A percentile compares a stretch with the other conserved stretches of the same genome.
These are phyloP conservation scores for Penicillium crystallinum DNA, from an alignment of 495 filamentous ascomycete species.

Conservation along the genomic window DNA sequence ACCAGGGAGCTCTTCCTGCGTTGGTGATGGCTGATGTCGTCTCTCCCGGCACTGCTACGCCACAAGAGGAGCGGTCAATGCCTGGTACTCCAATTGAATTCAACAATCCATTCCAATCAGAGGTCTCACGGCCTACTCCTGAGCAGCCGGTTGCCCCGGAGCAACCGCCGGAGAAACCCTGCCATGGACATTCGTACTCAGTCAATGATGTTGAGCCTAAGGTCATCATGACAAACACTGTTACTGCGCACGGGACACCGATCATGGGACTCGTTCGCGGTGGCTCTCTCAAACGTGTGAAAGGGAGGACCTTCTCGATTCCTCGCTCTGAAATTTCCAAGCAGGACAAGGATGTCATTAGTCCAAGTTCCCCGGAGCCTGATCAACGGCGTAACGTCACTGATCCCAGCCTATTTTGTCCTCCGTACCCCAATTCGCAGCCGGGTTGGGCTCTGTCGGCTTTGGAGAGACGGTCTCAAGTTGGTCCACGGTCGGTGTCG, in stretches of 20 bases:
- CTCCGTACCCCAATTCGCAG: slow-evolving; percentile 24
- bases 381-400: slow-evolving; percentile 39
- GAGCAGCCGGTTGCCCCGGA: neutral
- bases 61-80: slow-evolving; percentile 4
- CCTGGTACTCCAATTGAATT: slow-evolving; percentile 26
- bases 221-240: slow-evolving; percentile 20
- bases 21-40: slow-evolving; percentile 39
- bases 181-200: slow-evolving; percentile 19
- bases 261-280: slow-evolving; percentile 20
- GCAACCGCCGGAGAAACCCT: slow-evolving; percentile 4
- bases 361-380: slow-evolving; percentile 17
- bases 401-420: slow-evolving; percentile 35
- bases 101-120: slow-evolving; percentile 31
- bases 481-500: slow-evolving; percentile 22
- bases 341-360: slow-evolving; percentile 16
- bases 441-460: slow-evolving; percentile 10
- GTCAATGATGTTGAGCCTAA: slow-evolving; percentile 25
- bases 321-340: slow-evolving; percentile 22
- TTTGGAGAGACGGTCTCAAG: slow-evolving; percentile 7
- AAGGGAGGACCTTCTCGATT: slow-evolving; percentile 34
- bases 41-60: slow-evolving; percentile 8
- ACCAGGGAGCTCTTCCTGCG: slow-evolving; percentile 26
- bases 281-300: slow-evolving; percentile 29
- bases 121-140: neutral
- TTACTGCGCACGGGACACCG: slow-evolving; percentile 15